These are phyloP conservation scores for Mycena vulgaris DNA, from an alignment of 768 basidiomycete species.

Conservation along the genomic window DNA sequence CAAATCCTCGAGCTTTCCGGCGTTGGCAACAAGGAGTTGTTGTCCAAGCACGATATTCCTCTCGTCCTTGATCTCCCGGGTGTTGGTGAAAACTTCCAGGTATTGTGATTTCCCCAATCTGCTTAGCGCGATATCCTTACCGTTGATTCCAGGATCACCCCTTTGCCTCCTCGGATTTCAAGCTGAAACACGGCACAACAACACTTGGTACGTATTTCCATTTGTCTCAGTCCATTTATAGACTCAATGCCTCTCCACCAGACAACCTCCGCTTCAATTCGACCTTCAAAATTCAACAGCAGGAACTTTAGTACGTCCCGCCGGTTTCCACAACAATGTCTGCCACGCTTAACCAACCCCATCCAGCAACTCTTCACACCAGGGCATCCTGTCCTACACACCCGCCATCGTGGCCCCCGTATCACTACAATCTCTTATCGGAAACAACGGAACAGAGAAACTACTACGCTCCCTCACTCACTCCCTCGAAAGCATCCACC, in stretches of 20 bases:
- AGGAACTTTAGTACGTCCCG: not conserved
- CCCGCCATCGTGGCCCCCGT: not conserved
- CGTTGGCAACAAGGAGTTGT: not conserved
- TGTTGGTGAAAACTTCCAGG: not conserved
- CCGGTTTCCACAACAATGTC: not conserved
- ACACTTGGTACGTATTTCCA: not conserved
- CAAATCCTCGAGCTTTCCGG: not conserved
- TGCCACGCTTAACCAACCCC: not conserved
- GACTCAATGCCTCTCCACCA: not conserved
- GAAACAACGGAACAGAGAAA: not conserved
- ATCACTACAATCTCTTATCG: not conserved
- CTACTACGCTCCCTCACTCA: not conserved
- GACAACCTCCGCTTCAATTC: not conserved
- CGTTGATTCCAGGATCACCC: not conserved
- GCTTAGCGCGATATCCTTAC: not conserved
- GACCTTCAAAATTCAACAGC: not conserved
- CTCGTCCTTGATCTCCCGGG: not conserved
- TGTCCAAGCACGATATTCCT: not conserved
- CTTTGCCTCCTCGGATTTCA: not conserved
- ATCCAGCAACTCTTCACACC: not conserved
- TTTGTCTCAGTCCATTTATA: not conserved
- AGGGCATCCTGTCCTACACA: not conserved
- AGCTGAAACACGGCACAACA: not conserved
- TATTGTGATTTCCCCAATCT: too few relatives aligned
- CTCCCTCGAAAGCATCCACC: not conserved